A percentile compares a stretch with the other conserved stretches of the same genome.
Evolutionary conservation across 1,284 basidiomycete species (phyloP).

Genomic region (Malassezia furfur): DNA sequence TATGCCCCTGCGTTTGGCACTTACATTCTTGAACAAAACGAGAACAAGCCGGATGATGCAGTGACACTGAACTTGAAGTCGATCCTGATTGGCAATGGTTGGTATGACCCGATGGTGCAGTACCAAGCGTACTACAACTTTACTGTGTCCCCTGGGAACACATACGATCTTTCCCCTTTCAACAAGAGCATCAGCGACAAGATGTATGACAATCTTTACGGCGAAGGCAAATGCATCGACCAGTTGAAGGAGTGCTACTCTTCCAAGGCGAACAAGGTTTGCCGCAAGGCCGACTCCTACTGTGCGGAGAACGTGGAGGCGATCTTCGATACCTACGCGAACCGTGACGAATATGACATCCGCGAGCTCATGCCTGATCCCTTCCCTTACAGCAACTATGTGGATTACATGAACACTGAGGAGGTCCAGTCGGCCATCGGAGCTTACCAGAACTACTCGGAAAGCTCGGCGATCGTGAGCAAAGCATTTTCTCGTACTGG

Average conservation of each 20-base stretch:
- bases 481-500: conserved; percentile 23
- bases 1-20: conserved; percentile 55
- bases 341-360: conserved; percentile 33
- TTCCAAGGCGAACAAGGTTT: conserved; percentile 21
- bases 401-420: conserved; percentile 26
- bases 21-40: conserved; percentile 56
- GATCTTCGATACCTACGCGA: conserved; percentile 20
- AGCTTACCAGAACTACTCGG: conserved; percentile 29
- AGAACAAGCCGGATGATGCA: conserved; percentile 52
- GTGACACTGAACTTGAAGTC: conserved; percentile 57
- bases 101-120: conserved; percentile 29
- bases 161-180: conserved; percentile 26
- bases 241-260: conserved; percentile 26
- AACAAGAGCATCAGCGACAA: conserved; percentile 20
- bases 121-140: conserved; percentile 35
- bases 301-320: conserved; percentile 27
- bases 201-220: conserved; percentile 26
- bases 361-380: conserved; percentile 30
- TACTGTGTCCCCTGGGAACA: conserved; percentile 29
- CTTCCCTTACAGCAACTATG: conserved; percentile 30
- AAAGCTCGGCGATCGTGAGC: conserved; percentile 19
- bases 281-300: conserved; percentile 27
- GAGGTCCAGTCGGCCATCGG: conserved; percentile 27
- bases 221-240: conserved; percentile 29
- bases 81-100: conserved; percentile 55